Percentiles rank a stretch among this genome's conserved stretches.
Evolutionary conservation across 805 yeast genomes (phyloP).

Genomic region (Saccharomycopsis sp.): DNA sequence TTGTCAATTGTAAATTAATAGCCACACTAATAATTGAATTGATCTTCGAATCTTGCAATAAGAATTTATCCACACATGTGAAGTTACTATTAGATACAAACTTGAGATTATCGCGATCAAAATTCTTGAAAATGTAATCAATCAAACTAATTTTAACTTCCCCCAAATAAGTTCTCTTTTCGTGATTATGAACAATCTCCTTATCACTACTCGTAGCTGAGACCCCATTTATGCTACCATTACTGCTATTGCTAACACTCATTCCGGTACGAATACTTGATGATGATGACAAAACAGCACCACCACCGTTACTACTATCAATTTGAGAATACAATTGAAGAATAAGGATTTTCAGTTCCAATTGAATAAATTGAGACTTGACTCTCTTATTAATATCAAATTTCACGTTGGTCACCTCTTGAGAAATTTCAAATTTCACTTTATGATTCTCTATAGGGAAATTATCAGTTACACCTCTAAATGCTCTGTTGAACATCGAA

Average conservation of each 20-base stretch:
- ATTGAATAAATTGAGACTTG: conserved; percentile 30
- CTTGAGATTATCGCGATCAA: conserved; percentile 5
- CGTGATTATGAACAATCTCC: conserved; percentile 20
- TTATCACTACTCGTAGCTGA: conserved; percentile 11
- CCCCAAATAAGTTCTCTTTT: conserved; percentile 52
- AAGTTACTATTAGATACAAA: conserved; percentile 2
- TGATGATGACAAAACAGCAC: neutral
- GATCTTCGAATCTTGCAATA: conserved; percentile 71
- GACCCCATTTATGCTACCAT: conserved; percentile 1
- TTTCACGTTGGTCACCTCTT: conserved; percentile 20
- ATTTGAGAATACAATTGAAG: conserved; percentile 41
- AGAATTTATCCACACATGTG: conserved; percentile 46
- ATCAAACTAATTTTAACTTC: conserved; percentile 57
- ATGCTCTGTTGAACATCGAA: conserved; percentile 14
- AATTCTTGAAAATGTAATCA: conserved; percentile 47
- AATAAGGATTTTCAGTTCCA: conserved; percentile 32
- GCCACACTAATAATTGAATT: conserved; percentile 70
- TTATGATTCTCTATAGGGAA: conserved; percentile 44
- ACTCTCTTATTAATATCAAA: conserved; percentile 25
- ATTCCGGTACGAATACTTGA: neutral
- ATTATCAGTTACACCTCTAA: conserved; percentile 35
- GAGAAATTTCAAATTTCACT: conserved; percentile 40
- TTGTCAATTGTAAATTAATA: conserved; percentile 40
- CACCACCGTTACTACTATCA: no score
- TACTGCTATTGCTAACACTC: conserved; percentile 10